A percentile compares a stretch with the other conserved stretches of the same genome.
These are phyloP conservation scores for Pestalotiopsis sp. DNA, from an alignment of 2,329 filamentous ascomycete genomes.

Conservation along the genomic window DNA sequence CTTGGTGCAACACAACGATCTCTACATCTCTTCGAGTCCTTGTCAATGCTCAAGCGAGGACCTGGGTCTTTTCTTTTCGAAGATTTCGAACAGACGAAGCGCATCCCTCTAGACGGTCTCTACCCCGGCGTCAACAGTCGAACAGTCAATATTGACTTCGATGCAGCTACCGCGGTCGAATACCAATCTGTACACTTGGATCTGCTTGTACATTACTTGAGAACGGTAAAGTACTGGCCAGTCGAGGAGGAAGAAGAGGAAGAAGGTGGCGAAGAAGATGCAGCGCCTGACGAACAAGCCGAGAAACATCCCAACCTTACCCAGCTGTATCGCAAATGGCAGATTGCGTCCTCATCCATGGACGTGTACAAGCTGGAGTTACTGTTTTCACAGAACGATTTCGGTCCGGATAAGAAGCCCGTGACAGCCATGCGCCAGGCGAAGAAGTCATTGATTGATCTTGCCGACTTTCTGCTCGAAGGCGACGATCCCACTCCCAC, in stretches of 20 bases:
- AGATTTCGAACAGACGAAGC: conserved; percentile 21
- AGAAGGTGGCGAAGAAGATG: neutral
- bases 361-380: conserved; percentile 26
- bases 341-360: conserved; percentile 29
- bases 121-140: conserved; percentile 26
- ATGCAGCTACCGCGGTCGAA: conserved; percentile 16
- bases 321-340: conserved; percentile 18
- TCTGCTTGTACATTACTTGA: conserved; percentile 24
- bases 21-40: conserved; percentile 27
- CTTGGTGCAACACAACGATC: conserved; percentile 24
- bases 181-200: conserved; percentile 27
- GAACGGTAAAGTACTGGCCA: conserved; percentile 19
- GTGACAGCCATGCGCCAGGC: conserved; percentile 25
- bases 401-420: conserved; percentile 18
- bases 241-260: neutral
- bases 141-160: conserved; percentile 26
- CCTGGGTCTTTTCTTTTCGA: conserved; percentile 25
- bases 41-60: conserved; percentile 30
- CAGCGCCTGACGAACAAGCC: neutral
- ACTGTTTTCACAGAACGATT: conserved; percentile 19
- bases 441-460: conserved; percentile 20
- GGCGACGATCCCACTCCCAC: conserved; percentile 16
- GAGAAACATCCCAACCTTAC: neutral
- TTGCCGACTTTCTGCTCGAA: conserved; percentile 24
- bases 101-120: conserved; percentile 27